phyloP scores from a whole-genome alignment of 1,139 yeast species.

The Meyerozyma sp. region DNA sequence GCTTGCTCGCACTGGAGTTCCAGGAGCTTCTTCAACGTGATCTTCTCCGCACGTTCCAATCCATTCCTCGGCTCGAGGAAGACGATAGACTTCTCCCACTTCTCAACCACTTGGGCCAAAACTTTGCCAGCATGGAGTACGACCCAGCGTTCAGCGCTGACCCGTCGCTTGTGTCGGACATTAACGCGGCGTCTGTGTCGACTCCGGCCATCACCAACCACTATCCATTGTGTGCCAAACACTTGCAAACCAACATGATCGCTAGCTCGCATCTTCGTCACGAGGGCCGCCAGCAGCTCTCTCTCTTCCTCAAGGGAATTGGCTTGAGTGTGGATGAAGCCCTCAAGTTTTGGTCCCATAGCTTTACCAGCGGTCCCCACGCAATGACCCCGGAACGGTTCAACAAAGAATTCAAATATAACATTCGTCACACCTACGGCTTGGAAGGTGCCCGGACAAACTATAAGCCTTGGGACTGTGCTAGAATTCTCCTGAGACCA shows the following conservation, averaged over 20 bases:
- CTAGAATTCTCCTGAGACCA: slow-evolving; percentile 66
- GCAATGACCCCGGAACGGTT: slow-evolving; percentile 65
- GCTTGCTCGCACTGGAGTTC: slow-evolving; percentile 64
- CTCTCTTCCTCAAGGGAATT: slow-evolving; percentile 80
- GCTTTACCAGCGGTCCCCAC: slow-evolving; percentile 53
- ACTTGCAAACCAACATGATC: slow-evolving; percentile 57
- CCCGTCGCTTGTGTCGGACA: slow-evolving; percentile 37
- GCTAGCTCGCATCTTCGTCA: slow-evolving; percentile 71
- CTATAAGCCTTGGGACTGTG: slow-evolving; percentile 83
- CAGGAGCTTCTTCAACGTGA: slow-evolving; percentile 46
- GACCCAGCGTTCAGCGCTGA: slow-evolving; percentile 25
- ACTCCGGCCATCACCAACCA: slow-evolving; percentile 52
- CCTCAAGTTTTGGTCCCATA: slow-evolving; percentile 72
- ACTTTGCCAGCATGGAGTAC: slow-evolving; percentile 60
- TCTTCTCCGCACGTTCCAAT: slow-evolving; percentile 65
- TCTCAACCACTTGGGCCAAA: slow-evolving; percentile 69
- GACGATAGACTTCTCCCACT: slow-evolving; percentile 87
- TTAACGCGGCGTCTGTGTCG: slow-evolving; percentile 61
- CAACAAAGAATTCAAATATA: slow-evolving; percentile 82
- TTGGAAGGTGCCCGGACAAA: slow-evolving; percentile 85
- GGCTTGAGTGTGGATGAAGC: slow-evolving; percentile 89
- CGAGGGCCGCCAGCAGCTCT: slow-evolving; percentile 79
- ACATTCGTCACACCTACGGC: slow-evolving; percentile 85
- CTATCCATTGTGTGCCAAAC: slow-evolving; percentile 80
- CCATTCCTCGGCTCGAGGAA: slow-evolving; percentile 82